Evolutionary conservation across 306 rosid genomes (phyloP), one percentile per base, ranked within the genome.

Genomic region (Lithocarpus polystachyus): DNA sequence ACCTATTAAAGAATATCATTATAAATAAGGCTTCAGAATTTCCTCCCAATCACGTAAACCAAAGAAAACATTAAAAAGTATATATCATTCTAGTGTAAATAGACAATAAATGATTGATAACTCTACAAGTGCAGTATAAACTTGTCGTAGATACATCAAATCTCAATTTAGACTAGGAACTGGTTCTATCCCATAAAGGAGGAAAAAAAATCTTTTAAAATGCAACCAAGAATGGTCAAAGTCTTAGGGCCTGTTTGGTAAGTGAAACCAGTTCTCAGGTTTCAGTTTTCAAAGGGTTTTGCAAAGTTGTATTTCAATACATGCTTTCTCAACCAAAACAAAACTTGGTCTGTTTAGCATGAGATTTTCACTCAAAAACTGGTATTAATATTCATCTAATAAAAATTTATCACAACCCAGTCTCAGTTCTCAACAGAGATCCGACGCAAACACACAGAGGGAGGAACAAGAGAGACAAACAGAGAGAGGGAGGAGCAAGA

Each of bases 1-100:
- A 93, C 91, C 99, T 96, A 75, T 78, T 20, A 74, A 35, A 86
- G 73, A 74, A 68, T 62, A 78, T 20, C 40, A 76, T 17, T n/a
- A 28, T 51, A 6, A n/a, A 28, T 15, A 35, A 80, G 59, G 59
- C 57, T 73, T 71, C 71, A 71, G 77, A 59, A 84, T 67, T 83
- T 79, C 37, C 54, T 52, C 23, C 55, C 59, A 68, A 76, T 72
- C 55, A 24, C 53, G 7, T 10, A 31, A 68, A 61, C 72, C 14
- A 72, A 73, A 75, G 71, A 45, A 68, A 45, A 60, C 52, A 56
- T 71, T 52, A 73, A 71, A 72, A 83, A 57, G 70, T 75, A 22
- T 20, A 23, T 62, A 52, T 75, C 57, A 40, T 24, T 68, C 56
- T 7, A 57, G 19, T 31, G 24, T 56, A 67, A 48, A 69, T 51